Evolutionary conservation across 1,139 yeast species (phyloP).

Genomic region (Yamadazyma sp.): DNA sequence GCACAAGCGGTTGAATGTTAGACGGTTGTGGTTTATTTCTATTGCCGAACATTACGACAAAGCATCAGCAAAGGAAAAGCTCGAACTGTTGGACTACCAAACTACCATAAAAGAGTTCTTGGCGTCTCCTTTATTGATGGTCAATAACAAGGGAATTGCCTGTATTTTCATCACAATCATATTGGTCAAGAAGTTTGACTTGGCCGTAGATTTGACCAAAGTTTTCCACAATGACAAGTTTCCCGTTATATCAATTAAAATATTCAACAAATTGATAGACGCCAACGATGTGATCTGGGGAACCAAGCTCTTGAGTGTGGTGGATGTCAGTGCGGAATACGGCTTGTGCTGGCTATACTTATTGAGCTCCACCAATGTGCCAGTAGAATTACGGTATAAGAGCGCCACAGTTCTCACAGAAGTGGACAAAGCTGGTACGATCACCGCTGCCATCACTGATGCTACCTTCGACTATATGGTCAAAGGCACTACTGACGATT

Average conservation of each 20-base stretch:
- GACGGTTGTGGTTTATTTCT: conserved; percentile 66
- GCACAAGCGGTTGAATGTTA: conserved; percentile 62
- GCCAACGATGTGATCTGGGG: conserved; percentile 54
- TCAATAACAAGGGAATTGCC: conserved; percentile 48
- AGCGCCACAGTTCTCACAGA: conserved; percentile 27
- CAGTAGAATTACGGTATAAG: conserved; percentile 30
- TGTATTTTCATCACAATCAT: conserved; percentile 47
- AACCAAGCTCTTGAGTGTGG: conserved; percentile 37
- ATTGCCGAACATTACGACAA: conserved; percentile 34
- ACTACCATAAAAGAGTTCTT: conserved; percentile 44
- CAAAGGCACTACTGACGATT: conserved; percentile 6
- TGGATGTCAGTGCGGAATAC: conserved; percentile 13
- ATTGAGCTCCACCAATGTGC: conserved; percentile 36
- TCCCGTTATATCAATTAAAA: conserved; percentile 46
- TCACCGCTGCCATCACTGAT: conserved; percentile 7
- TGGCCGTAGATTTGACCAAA: conserved; percentile 21
- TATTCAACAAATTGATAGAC: conserved; percentile 48
- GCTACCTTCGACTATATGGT: conserved; percentile 7
- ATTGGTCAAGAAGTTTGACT: conserved; percentile 12
- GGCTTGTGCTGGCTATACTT: conserved; percentile 46
- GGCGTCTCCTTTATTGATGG: conserved; percentile 49
- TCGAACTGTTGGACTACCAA: conserved; percentile 18
- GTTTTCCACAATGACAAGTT: conserved; percentile 34
- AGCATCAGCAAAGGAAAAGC: conserved; percentile 17
- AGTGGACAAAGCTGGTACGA: neutral